Evolutionary conservation across 73 alveolate genomes (phyloP), one percentile per base, ranked within the genome.

Genomic region (Tetrahymena thermophila): DNA sequence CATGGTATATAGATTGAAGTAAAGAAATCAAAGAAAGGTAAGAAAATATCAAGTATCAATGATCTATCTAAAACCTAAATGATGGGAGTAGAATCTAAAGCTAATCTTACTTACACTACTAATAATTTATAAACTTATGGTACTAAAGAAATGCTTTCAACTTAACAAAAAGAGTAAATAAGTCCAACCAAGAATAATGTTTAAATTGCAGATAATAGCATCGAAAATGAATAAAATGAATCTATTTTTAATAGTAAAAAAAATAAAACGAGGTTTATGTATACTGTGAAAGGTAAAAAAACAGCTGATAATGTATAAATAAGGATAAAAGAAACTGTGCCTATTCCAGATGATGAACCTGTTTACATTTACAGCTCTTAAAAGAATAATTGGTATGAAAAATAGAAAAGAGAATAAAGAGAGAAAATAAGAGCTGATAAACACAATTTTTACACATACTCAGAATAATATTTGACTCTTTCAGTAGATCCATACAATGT

Each of bases 1-100:
- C 85, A 95, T 85, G 98, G 98, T 3, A 58, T 84, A 19, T 94
- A 94, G 14, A 85, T 84, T 3, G 93, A 94, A 58, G 93, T 85
- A 17, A 94, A 93, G 94, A 93, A 95, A 85, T 96, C 96, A 93
- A 93, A 83, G 50, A 35, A 57, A 71, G 89, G 89, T 6, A 71
- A 71, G 89, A 10, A 71, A 8, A 28, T 71, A 15, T 71, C 89
- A 0, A 71, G 89, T 25, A 31, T 71, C 37, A 71, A 71, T 71
- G 89, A 71, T 71, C 13, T 71, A 31, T 71, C 89, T 5, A 71
- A 71, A 25, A 71, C 89, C 0, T 71, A 71, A 71, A 50, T 21
- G 28, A 71, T 71, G 89, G 89, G 89, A 71, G 37, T 7, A 28
- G 89, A 71, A 25, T 71, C 89, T 71, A 71, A 71, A 71, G 89